Base-by-base conservation (phyloP, 1,284 basidiomycete species). In the Xerocomus amazonicus region DNA sequence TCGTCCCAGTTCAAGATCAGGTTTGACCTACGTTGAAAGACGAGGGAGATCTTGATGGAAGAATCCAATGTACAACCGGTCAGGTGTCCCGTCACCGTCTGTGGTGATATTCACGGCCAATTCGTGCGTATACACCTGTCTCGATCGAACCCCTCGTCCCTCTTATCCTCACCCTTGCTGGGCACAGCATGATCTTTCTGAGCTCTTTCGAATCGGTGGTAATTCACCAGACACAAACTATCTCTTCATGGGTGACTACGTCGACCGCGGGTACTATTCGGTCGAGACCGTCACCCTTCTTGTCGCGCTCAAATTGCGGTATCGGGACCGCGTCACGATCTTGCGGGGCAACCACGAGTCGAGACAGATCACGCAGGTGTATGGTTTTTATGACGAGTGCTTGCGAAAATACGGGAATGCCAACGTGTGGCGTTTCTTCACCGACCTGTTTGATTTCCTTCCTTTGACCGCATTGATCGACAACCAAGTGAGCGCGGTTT, bases 201-300 rank as follows among this genome's bases (percentile, higher is more conserved):
- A 99, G 71, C 87, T 99, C 41, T 99, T 99, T 77, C 89, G 95
- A 50, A 99, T 99, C 69, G 96, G 97, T 47, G 97, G 96, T 54
- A 98, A 98, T 77, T 98, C 95, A 38, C 97, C 96, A 52, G 97
- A 99, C 75, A 98, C 97, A 56, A 99, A 99, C 75, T 99, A 99
- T 73, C 89, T 99, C 60, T 99, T 99, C 79, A 99, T 99, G 97
- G 97, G 97, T 40, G 96, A 99, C 78, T 99, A 98, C 67, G 97
- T 99, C 60, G 97, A 99, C 77, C 87, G 97, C 66, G 96, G 96
- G 27, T 99, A 98, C 78, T 99, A 99, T 77, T 97, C 93, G 14
- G 97, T 99, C 47, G 96, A 99, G 75, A 99, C 96, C 1, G 95
- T 99, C 59, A 97, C 95, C 16, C 79, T 99, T n/a, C 87, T 99